These are phyloP conservation scores for Prunus kanzakura DNA, from an alignment of 306 rosid species.

Conservation along the genomic window DNA sequence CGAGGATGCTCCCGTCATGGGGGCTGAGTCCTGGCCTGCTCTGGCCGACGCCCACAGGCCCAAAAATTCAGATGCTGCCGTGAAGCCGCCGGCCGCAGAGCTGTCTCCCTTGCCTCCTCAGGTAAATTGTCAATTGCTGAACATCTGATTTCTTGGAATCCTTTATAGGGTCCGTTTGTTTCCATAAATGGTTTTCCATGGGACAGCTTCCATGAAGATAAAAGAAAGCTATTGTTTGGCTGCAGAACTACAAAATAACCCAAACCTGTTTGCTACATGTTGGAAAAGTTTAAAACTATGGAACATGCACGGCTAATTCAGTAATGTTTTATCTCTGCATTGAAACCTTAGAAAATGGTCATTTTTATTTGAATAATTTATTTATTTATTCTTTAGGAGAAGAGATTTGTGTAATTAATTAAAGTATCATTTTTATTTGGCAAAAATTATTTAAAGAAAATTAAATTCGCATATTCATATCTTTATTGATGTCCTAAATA, in stretches of 20 bases:
- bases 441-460: background rate
- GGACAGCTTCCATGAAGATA: too few relatives aligned
- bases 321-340: background rate
- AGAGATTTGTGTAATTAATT: background rate
- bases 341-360: too few relatives aligned
- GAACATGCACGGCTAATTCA: background rate
- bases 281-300: background rate
- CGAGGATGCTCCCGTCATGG: constrained; percentile 59
- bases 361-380: too few relatives aligned
- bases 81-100: constrained; percentile 31
- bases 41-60: constrained; percentile 68
- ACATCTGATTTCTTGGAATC: background rate
- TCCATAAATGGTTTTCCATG: background rate
- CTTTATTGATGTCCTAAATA: too few relatives aligned
- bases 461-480: too few relatives aligned
- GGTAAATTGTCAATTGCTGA: background rate
- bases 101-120: constrained; percentile 7
- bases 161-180: background rate
- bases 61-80: constrained; percentile 41
- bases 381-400: background rate
- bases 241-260: too few relatives aligned
- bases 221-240: too few relatives aligned
- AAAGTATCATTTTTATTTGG: background rate
- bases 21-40: constrained; percentile 82
- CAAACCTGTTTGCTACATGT: background rate